Evolutionary conservation across 345 rosid genomes (phyloP), one percentile per base, ranked within the genome.

Genomic region (Carallia brachiata): DNA sequence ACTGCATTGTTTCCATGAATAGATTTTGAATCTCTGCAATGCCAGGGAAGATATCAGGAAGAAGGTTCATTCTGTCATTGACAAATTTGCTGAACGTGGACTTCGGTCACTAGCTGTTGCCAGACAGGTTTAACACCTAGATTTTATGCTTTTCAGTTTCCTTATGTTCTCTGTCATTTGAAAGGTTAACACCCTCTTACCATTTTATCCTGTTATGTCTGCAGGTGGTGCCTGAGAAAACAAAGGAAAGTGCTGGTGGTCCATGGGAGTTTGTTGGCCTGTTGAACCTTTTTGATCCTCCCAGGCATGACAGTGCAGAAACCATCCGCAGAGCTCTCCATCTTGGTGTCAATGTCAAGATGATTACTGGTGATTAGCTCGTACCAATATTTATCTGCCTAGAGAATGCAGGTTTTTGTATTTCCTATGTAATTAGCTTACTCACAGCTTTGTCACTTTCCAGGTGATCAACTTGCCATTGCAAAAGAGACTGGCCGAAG

Each of bases 301-400:
- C n/a, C 61, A 93, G 98, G 82, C 98, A 93, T 71, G 98, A 93
- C 63, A 93, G 97, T 83, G 98, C 97, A 44, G 98, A 93, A 80
- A 93, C 98, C 67, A 93, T 93, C 56, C 88, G 92, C 53, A 82
- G 87, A 71, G 98, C 97, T 74, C 87, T 93, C 59, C 76, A 89
- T 36, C 98, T 93, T 10, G 98, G 97, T 63, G 98, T 93, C 61
- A 93, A 90, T 62, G 98, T 93, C 72, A 93, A 93, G 86, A 93
- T 93, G 98, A 93, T 93, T 64, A 93, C 97, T 0, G 98, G 74
- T 39, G 30, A 65, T 27, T 16, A 12, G 55, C 53, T n/a, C 27
- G 6, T 27, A 23, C 28, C 30, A n/a, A n/a, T 23, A 7, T 23
- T n/a, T 17, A 27, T 56, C 6, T 8, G 34, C 31, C 6, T 56